Conservation (phyloP, 306 rosid species). For the Acacia acuminata region DNA sequence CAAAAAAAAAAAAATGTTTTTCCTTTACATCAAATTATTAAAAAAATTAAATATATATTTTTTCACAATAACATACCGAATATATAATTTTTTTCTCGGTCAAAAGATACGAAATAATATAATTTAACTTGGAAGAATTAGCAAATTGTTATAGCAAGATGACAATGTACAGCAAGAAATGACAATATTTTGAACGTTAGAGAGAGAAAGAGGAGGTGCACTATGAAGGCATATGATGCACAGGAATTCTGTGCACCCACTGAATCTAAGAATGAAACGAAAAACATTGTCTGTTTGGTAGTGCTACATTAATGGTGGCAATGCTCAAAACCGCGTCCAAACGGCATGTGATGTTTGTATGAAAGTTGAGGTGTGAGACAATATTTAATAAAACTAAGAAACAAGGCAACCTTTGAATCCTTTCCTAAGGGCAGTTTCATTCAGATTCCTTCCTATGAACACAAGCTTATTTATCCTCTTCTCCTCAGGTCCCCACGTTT, state of each 20-base stretch:
- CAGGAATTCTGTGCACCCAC: constrained; percentile 16
- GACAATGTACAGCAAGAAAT: constrained; percentile 1
- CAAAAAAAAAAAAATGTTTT: too few relatives aligned
- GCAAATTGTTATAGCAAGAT: not conserved
- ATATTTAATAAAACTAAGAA: constrained; percentile 21
- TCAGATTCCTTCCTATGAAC: constrained; percentile 87
- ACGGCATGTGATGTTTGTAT: constrained; percentile 15
- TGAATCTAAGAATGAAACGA: constrained; percentile 28
- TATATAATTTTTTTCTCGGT: not conserved
- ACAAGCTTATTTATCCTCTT: constrained; percentile 86
- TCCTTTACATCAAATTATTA: not conserved
- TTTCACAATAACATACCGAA: not conserved
- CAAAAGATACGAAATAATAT: not conserved
- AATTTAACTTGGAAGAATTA: too few relatives aligned
- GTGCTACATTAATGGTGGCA: constrained; percentile 16
- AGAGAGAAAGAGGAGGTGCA: not conserved
- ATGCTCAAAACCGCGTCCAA: constrained; percentile 17
- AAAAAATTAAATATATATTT: too few relatives aligned
- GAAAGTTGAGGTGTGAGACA: constrained; percentile 17
- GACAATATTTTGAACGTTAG: not conserved
- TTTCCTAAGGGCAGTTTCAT: constrained; percentile 78
- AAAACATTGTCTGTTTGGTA: constrained; percentile 30
- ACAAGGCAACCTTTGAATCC: constrained; percentile 80
- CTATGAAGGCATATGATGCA: constrained; percentile 17
- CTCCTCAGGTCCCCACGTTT: constrained; percentile 71